Percentiles rank a stretch among this genome's conserved stretches.
Conservation (phyloP, 306 rosid species). For the Gillenia trifoliata region DNA sequence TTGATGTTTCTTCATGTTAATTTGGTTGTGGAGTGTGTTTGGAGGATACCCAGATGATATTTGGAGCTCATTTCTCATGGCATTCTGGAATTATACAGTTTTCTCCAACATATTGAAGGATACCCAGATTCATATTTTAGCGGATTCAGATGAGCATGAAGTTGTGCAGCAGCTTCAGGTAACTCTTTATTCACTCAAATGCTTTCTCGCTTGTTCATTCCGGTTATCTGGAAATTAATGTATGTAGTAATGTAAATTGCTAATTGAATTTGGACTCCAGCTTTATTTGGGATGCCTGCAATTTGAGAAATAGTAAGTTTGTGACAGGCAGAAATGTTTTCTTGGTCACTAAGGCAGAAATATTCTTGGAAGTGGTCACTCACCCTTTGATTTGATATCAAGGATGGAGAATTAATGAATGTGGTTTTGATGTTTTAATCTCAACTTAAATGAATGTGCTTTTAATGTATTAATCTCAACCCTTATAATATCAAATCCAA, state of each 20-base stretch:
- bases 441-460: not conserved
- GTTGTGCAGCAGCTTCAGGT: constrained; percentile 96
- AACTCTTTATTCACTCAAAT: constrained; percentile 18
- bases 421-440: not conserved
- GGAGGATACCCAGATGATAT: constrained; percentile 8
- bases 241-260: not conserved
- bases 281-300: not conserved
- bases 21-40: not conserved
- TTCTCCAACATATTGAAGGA: constrained; percentile 98
- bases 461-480: not conserved
- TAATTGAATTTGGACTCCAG: not conserved
- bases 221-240: not conserved
- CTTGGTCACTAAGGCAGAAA: not conserved
- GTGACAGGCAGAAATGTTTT: not conserved
- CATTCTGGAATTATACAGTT: constrained; percentile 61
- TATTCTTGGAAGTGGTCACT: not conserved
- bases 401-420: not conserved
- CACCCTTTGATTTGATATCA: not conserved
- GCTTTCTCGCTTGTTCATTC: not conserved
- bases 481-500: not conserved
- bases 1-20: not conserved
- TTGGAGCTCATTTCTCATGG: constrained; percentile 47
- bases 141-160: constrained; percentile 96
- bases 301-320: not conserved
- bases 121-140: constrained; percentile 79